Evolutionary conservation across 78 protist species (phyloP).

Genomic region (Goniomonas avonlea): DNA sequence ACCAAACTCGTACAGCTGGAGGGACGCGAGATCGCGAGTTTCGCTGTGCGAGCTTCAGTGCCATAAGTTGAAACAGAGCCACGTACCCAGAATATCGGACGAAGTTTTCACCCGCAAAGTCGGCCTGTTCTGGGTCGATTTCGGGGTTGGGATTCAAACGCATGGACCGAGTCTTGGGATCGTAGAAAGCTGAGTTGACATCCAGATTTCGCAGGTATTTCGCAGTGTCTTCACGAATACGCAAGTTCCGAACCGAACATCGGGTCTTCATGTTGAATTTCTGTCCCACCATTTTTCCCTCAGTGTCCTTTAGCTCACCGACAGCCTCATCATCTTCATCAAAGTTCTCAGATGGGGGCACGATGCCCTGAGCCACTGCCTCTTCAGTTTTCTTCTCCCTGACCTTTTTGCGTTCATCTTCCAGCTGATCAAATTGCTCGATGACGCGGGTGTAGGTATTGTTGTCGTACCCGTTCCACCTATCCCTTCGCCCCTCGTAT

Average conservation of each 20-base stretch:
- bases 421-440: no score
- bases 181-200: conserved; percentile 87
- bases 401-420: background rate
- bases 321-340: background rate
- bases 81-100: conserved; percentile 6
- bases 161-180: conserved; percentile 96
- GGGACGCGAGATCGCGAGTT: background rate
- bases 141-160: conserved; percentile 36
- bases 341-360: no score
- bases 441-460: no score
- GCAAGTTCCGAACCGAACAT: conserved; percentile 33
- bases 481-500: conserved; percentile 78
- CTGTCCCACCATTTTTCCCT: background rate
- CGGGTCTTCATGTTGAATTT: background rate
- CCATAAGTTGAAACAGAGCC: background rate
- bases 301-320: background rate
- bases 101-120: background rate
- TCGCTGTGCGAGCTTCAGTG: background rate
- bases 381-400: background rate
- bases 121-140: background rate
- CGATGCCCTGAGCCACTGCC: no score
- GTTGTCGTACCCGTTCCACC: conserved; percentile 85
- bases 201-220: conserved; percentile 90
- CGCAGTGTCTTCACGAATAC: conserved; percentile 89
- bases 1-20: conserved; percentile 24